Conservation (phyloP, 805 yeast genomes). For the Hanseniaspora mollemarum region DNA sequence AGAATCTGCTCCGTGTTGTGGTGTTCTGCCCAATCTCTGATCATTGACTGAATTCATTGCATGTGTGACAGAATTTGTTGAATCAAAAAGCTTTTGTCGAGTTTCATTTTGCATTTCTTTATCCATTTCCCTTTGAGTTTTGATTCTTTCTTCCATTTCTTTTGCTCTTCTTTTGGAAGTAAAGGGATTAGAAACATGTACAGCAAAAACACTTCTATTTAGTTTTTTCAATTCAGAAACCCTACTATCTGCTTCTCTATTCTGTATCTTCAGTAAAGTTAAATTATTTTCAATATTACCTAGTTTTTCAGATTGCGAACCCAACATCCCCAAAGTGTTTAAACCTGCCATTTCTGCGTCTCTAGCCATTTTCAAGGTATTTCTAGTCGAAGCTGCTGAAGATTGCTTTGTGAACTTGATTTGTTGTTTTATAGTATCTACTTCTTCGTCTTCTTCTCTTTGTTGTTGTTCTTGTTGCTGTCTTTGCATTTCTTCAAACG, state of each 20-base stretch:
- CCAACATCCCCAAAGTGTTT: constrained; percentile 82
- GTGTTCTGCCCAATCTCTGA: constrained; percentile 21
- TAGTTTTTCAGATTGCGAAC: constrained; percentile 82
- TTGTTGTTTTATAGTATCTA: constrained; percentile 73
- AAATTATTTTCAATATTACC: constrained; percentile 69
- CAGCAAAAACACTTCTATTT: constrained; percentile 71
- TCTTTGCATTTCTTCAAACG: constrained; percentile 30
- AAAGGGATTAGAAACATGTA: constrained; percentile 77
- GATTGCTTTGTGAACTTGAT: constrained; percentile 76
- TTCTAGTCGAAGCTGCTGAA: constrained; percentile 73
- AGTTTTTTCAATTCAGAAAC: constrained; percentile 67
- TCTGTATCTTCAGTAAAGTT: constrained; percentile 68
- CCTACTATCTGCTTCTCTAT: constrained; percentile 68
- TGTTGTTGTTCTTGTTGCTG: constrained; percentile 32
- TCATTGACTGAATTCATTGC: constrained; percentile 39
- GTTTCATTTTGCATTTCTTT: constrained; percentile 52
- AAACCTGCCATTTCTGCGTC: constrained; percentile 64
- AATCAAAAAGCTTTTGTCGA: constrained; percentile 45
- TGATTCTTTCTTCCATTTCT: constrained; percentile 60
- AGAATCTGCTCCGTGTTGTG: neutral
- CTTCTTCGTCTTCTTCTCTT: constrained; percentile 70
- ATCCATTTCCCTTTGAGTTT: constrained; percentile 49
- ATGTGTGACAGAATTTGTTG: constrained; percentile 56
- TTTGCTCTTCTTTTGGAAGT: constrained; percentile 64
- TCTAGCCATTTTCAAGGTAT: constrained; percentile 60